phyloP scores from a whole-genome alignment of 352 stramenopile genomes.

The Phytophthora citricola region DNA sequence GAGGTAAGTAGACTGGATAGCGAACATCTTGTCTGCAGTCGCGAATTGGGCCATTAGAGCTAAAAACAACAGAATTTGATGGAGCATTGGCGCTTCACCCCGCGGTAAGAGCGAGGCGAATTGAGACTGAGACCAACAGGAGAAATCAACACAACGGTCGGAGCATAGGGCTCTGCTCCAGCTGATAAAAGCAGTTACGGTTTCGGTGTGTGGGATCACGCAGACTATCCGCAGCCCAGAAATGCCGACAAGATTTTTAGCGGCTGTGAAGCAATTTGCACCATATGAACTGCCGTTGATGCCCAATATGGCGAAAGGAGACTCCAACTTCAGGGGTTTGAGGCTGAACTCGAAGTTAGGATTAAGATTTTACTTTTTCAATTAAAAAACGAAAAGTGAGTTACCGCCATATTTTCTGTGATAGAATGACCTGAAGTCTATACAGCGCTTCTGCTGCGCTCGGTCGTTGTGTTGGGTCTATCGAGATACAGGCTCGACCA shows the following conservation, averaged over 20 bases:
- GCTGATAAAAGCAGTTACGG: not conserved
- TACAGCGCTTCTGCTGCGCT: conserved; percentile 39
- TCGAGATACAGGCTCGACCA: conserved; percentile 28
- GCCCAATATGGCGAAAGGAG: conserved; percentile 13
- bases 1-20: conserved; percentile 26
- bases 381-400: not conserved
- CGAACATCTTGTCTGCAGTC: conserved; percentile 17
- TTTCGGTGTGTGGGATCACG: conserved; percentile 9
- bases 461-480: conserved; percentile 38
- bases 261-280: conserved; percentile 14
- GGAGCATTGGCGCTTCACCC: not conserved
- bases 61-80: not conserved
- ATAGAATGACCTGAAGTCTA: conserved; percentile 28
- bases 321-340: too few relatives aligned
- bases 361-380: not conserved
- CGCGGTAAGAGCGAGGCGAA: conserved; percentile 3
- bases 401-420: conserved; percentile 2
- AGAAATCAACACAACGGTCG: not conserved
- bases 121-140: conserved; percentile 9
- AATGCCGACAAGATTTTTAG: conserved; percentile 17
- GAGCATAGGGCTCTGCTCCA: not conserved
- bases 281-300: conserved; percentile 1
- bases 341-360: not conserved
- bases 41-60: not conserved
- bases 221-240: conserved; percentile 26